Conservation (phyloP, 2,329 filamentous ascomycete species). For the Fusarium sp. region DNA sequence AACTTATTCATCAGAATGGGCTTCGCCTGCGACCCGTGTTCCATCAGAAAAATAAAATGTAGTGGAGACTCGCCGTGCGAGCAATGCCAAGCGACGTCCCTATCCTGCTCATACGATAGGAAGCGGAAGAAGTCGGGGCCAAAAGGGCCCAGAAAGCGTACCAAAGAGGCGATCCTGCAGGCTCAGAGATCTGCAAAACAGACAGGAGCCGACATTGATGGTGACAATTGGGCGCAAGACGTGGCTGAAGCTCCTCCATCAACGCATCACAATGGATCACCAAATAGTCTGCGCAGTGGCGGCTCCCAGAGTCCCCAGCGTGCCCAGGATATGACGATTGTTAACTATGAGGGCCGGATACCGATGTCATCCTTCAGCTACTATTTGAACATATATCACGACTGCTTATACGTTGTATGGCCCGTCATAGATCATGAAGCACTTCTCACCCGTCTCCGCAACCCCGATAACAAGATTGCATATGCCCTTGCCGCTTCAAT, state of each 20-base stretch:
- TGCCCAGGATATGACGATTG: neutral
- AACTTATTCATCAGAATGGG: slow-evolving; percentile 1
- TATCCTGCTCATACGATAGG: slow-evolving; percentile 21
- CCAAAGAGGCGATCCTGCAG: slow-evolving; percentile 23
- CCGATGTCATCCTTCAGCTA: slow-evolving; percentile 7
- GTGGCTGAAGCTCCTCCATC: neutral
- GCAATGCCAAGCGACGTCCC: neutral
- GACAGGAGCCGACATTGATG: neutral
- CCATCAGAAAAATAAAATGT: slow-evolving; percentile 19
- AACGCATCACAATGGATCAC: neutral
- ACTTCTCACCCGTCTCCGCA: neutral
- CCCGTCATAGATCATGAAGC: slow-evolving; percentile 7
- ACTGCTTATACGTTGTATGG: slow-evolving; percentile 15
- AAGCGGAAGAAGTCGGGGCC: slow-evolving; percentile 27
- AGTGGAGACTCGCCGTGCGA: slow-evolving; percentile 1
- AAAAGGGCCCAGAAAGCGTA: slow-evolving; percentile 24
- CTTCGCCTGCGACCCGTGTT: slow-evolving; percentile 19
- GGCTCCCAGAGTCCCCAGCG: neutral
- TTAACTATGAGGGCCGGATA: neutral
- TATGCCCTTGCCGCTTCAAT: slow-evolving; percentile 20
- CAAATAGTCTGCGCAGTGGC: neutral
- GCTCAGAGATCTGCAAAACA: neutral
- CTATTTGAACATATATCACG: slow-evolving; percentile 16
- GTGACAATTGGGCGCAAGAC: neutral
- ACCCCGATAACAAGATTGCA: slow-evolving; percentile 4